phyloP scores from a whole-genome alignment of 2,329 filamentous ascomycete species.

The Botrytis fabae region DNA sequence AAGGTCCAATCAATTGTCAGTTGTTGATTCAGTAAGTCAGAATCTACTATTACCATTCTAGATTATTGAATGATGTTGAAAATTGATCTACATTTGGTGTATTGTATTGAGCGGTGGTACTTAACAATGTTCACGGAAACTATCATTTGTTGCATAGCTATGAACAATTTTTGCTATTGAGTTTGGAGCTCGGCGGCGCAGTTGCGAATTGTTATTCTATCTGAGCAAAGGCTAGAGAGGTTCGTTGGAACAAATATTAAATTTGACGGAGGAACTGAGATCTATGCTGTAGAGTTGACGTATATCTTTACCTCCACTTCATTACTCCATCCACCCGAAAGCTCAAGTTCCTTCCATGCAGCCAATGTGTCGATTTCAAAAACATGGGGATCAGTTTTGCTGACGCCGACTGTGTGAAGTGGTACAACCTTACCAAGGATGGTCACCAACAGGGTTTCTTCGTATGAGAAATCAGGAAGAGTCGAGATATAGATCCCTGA shows the following conservation, averaged over 20 bases:
- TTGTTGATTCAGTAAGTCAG: neutral
- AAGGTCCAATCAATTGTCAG: neutral
- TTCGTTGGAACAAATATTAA: neutral
- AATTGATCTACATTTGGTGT: neutral
- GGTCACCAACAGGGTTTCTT: constrained; percentile 69
- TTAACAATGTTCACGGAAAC: neutral
- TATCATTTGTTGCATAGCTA: neutral
- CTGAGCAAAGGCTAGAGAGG: neutral
- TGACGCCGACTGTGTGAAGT: constrained; percentile 61
- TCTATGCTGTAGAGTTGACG: constrained; percentile 27
- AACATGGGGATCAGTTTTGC: constrained; percentile 54
- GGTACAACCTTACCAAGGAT: constrained; percentile 73
- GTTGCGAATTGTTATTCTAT: neutral
- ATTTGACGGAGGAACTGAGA: neutral
- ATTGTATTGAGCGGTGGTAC: neutral
- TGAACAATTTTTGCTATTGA: neutral
- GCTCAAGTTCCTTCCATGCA: constrained; percentile 75
- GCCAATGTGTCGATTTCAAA: constrained; percentile 73
- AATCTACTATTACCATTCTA: neutral
- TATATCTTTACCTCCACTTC: constrained; percentile 63
- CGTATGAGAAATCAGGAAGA: constrained; percentile 60
- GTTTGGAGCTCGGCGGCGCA: neutral
- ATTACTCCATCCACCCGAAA: constrained; percentile 76
- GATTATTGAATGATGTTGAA: neutral
- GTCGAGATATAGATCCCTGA: constrained; percentile 74